Evolutionary conservation across 148 eudicot species (phyloP).

Genomic region (Fallopia convolvulus): DNA sequence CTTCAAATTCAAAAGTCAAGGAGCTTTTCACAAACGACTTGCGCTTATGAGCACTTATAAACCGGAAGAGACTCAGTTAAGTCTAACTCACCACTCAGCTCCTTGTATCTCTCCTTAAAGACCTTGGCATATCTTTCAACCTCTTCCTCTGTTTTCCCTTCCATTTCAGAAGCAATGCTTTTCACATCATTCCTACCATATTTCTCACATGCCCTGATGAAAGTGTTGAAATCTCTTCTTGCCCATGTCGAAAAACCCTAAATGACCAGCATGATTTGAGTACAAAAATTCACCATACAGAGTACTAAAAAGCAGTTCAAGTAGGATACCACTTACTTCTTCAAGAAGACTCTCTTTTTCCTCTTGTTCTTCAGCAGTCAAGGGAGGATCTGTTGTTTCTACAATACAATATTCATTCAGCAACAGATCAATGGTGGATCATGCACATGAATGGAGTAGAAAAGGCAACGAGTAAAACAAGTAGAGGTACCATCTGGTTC

Average conservation of each 20-base stretch:
- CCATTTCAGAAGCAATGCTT: slow-evolving; percentile 90
- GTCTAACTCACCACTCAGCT: slow-evolving; percentile 57
- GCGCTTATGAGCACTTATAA: not conserved
- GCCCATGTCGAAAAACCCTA: slow-evolving; percentile 97
- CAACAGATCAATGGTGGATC: slow-evolving; percentile 1
- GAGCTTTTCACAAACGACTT: not conserved
- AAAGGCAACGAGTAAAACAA: not conserved
- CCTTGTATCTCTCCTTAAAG: slow-evolving; percentile 91
- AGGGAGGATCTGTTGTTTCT: slow-evolving; percentile 87
- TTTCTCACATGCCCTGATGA: slow-evolving; percentile 93
- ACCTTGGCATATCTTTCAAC: slow-evolving; percentile 94
- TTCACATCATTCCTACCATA: slow-evolving; percentile 76
- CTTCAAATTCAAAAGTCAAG: not conserved
- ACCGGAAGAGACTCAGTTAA: not conserved
- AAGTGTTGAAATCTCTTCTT: slow-evolving; percentile 87
- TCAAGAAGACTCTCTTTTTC: slow-evolving; percentile 81
- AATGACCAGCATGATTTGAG: slow-evolving; percentile 5
- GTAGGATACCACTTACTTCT: slow-evolving; percentile 31
- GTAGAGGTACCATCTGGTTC: slow-evolving; percentile 74
- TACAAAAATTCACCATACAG: not conserved
- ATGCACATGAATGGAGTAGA: not conserved
- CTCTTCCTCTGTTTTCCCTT: slow-evolving; percentile 83
- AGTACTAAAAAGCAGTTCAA: not conserved
- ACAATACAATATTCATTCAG: slow-evolving; percentile 15
- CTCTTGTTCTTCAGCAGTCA: slow-evolving; percentile 96